These are phyloP conservation scores for Termitomyces sp. DNA, from an alignment of 768 basidiomycete species.

Conservation along the genomic window DNA sequence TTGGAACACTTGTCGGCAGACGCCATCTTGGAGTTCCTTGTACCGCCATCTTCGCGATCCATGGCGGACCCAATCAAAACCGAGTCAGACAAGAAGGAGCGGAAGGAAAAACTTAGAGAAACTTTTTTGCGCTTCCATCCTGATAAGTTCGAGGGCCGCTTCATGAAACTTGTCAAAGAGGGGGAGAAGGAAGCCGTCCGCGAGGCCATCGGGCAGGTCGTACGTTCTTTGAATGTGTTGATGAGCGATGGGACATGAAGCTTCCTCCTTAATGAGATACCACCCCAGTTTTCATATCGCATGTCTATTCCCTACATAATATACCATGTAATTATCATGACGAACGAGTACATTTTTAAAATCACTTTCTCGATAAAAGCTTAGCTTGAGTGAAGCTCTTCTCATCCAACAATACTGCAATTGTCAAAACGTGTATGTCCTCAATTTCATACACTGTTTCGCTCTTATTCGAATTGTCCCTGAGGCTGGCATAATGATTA, in stretches of 20 bases:
- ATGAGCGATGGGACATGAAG: slow-evolving; percentile 30
- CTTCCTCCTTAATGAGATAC: neutral
- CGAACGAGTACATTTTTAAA: neutral
- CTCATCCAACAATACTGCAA: neutral
- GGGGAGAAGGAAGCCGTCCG: slow-evolving; percentile 44
- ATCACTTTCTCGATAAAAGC: neutral
- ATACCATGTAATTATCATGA: neutral
- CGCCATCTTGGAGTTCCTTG: slow-evolving; percentile 52
- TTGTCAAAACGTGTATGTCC: too few relatives aligned
- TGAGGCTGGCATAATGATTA: neutral
- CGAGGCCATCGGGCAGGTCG: slow-evolving; percentile 61
- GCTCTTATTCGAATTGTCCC: neutral
- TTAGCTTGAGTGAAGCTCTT: neutral
- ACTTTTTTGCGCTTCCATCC: slow-evolving; percentile 72
- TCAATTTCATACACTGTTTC: neutral
- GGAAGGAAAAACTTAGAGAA: slow-evolving; percentile 61
- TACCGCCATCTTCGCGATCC: slow-evolving; percentile 23
- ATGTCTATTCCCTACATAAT: neutral
- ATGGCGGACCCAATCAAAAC: slow-evolving; percentile 4
- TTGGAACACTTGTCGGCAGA: slow-evolving; percentile 50
- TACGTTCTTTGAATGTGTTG: slow-evolving; percentile 50
- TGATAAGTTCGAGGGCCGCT: slow-evolving; percentile 75
- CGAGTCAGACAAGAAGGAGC: slow-evolving; percentile 34
- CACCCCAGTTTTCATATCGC: neutral
- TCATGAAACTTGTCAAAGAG: slow-evolving; percentile 46